phyloP scores from a whole-genome alignment of 176 grass and related monocot genomes.

The Rhynchospora breviuscula region DNA sequence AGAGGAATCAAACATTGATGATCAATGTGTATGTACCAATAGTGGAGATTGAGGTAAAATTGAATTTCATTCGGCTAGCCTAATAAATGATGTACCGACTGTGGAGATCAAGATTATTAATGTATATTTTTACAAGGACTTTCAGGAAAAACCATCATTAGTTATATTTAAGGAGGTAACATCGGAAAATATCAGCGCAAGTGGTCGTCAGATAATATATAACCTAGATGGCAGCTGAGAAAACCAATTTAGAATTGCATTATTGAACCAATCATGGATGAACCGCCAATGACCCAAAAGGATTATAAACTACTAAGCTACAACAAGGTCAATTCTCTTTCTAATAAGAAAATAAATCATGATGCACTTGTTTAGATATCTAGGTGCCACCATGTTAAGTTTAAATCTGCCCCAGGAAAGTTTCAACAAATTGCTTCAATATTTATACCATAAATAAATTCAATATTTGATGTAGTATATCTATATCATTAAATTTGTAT shows the following conservation, averaged over 20 bases:
- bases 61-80: background rate
- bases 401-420: background rate
- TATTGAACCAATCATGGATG: slow-evolving; percentile 6
- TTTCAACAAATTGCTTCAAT: background rate
- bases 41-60: background rate
- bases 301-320: slow-evolving; percentile 1
- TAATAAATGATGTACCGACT: too few species aligned
- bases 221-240: background rate
- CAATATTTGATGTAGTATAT: too few species aligned
- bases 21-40: background rate
- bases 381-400: background rate
- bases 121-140: background rate
- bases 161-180: background rate
- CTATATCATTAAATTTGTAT: too few species aligned
- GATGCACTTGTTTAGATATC: background rate
- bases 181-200: background rate
- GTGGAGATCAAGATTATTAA: too few species aligned
- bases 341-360: background rate
- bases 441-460: background rate
- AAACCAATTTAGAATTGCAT: slow-evolving; percentile 12
- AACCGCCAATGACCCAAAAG: background rate
- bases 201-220: background rate
- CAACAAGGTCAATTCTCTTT: background rate
- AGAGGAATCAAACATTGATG: too few species aligned
- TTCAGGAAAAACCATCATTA: background rate